Conservation (phyloP, 768 basidiomycete species). For the Daedaleopsis nitida region DNA sequence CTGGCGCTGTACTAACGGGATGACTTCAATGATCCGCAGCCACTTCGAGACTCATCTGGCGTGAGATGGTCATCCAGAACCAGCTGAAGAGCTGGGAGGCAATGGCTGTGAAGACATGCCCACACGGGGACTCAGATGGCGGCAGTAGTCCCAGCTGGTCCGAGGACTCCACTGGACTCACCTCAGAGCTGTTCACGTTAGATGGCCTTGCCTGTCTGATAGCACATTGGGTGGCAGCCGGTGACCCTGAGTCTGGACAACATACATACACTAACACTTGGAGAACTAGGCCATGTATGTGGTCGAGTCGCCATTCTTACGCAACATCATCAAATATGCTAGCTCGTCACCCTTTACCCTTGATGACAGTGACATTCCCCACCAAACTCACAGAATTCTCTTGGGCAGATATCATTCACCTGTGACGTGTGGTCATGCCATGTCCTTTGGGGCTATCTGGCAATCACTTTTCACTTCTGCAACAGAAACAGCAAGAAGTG, state of each 20-base stretch:
- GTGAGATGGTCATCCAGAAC: conserved; percentile 4
- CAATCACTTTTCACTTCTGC: conserved; percentile 8
- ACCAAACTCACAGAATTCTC: conserved; percentile 24
- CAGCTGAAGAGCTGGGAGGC: conserved; percentile 22
- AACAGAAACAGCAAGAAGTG: conserved; percentile 18
- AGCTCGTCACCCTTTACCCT: conserved; percentile 17
- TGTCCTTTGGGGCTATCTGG: conserved; percentile 8
- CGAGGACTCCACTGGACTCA: background rate
- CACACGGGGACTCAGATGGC: conserved; percentile 8
- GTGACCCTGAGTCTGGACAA: conserved; percentile 29
- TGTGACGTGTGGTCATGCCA: conserved; percentile 9
- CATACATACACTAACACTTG: background rate
- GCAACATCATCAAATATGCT: conserved; percentile 34
- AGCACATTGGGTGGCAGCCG: conserved; percentile 27
- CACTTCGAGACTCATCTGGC: conserved; percentile 29
- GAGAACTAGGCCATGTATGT: conserved; percentile 37
- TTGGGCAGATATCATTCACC: conserved; percentile 8
- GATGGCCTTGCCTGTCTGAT: conserved; percentile 27
- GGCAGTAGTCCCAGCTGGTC: background rate
- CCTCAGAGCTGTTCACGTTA: conserved; percentile 21
- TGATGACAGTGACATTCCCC: conserved; percentile 37
- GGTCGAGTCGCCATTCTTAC: conserved; percentile 38
- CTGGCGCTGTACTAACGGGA: conserved; percentile 25
- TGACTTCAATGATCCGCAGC: conserved; percentile 25
- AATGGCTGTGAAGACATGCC: conserved; percentile 6